These are phyloP conservation scores for Aspergillus alliaceus DNA, from an alignment of 2,329 filamentous ascomycete species.

Conservation along the genomic window DNA sequence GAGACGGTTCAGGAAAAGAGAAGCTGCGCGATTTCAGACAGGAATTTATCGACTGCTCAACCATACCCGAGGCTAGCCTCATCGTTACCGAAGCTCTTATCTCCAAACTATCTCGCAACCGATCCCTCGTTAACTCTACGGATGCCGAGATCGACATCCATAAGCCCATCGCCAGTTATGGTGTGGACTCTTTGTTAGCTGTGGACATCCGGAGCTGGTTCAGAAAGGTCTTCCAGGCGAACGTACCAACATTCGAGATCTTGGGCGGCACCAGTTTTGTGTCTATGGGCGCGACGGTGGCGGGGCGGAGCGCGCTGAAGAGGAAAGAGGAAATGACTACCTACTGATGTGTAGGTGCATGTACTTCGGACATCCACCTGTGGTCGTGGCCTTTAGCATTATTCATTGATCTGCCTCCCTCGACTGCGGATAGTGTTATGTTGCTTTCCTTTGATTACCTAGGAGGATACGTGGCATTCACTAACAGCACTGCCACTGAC, in stretches of 20 bases:
- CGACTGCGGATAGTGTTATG: too few species aligned
- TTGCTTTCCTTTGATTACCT: too few species aligned
- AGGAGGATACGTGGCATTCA: too few species aligned
- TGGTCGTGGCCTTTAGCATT: too few species aligned
- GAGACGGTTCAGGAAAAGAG: neutral
- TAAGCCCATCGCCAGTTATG: conserved; percentile 20
- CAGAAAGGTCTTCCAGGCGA: conserved; percentile 20
- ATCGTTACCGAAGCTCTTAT: neutral
- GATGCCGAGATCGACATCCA: conserved; percentile 1
- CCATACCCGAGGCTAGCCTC: neutral
- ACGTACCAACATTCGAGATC: conserved; percentile 27
- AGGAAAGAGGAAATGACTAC: too few species aligned
- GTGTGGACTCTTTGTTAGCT: conserved; percentile 26
- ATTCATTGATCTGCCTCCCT: too few species aligned
- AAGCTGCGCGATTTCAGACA: neutral
- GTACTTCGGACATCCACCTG: too few species aligned
- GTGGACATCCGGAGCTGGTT: conserved; percentile 30
- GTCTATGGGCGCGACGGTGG: neutral
- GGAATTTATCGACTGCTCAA: neutral
- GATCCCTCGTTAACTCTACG: neutral
- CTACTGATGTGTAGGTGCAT: too few species aligned
- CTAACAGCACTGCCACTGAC: too few species aligned
- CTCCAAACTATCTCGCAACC: neutral
- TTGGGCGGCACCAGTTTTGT: conserved; percentile 18
- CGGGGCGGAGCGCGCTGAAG: neutral